Conservation (phyloP, 1,284 basidiomycete species). For the Puccinia hordei region DNA sequence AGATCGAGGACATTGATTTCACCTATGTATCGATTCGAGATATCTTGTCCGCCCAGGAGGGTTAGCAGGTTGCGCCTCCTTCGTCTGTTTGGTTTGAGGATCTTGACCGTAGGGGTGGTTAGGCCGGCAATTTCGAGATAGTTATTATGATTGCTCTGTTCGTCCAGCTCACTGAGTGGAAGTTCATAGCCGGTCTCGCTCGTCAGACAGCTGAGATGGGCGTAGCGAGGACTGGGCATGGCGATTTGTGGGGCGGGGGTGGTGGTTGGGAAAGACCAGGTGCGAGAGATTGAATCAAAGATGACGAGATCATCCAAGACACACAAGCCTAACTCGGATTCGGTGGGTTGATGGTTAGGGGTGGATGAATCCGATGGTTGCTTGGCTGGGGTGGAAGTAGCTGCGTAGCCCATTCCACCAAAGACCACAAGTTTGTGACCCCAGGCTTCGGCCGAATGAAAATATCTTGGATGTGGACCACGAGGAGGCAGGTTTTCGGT, state of each 20-base stretch:
- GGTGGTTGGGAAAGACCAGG: constrained; percentile 52
- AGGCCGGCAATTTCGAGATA: constrained; percentile 21
- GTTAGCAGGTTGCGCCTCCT: constrained; percentile 29
- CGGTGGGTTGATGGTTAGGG: constrained; percentile 44
- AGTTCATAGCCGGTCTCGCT: constrained; percentile 61
- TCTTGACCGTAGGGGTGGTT: not conserved
- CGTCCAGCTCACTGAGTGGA: not conserved
- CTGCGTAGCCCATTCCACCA: constrained; percentile 82
- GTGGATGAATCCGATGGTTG: constrained; percentile 51
- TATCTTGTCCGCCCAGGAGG: constrained; percentile 50
- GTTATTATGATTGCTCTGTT: not conserved
- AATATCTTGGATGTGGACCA: constrained; percentile 70
- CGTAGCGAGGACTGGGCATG: constrained; percentile 78
- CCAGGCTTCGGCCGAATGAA: constrained; percentile 87
- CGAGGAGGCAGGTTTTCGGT: constrained; percentile 66
- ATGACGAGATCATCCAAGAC: constrained; percentile 53
- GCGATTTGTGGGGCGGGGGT: constrained; percentile 52
- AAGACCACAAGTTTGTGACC: constrained; percentile 82
- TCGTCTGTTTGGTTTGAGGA: constrained; percentile 33
- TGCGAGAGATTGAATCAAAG: constrained; percentile 51
- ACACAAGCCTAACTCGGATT: constrained; percentile 49
- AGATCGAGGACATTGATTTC: constrained; percentile 86
- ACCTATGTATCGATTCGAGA: constrained; percentile 67
- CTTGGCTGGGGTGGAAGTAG: constrained; percentile 59
- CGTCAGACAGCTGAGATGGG: constrained; percentile 81